Evolutionary conservation across 2,329 filamentous ascomycete species (phyloP).

Genomic region (Pseudocercospora cruenta): DNA sequence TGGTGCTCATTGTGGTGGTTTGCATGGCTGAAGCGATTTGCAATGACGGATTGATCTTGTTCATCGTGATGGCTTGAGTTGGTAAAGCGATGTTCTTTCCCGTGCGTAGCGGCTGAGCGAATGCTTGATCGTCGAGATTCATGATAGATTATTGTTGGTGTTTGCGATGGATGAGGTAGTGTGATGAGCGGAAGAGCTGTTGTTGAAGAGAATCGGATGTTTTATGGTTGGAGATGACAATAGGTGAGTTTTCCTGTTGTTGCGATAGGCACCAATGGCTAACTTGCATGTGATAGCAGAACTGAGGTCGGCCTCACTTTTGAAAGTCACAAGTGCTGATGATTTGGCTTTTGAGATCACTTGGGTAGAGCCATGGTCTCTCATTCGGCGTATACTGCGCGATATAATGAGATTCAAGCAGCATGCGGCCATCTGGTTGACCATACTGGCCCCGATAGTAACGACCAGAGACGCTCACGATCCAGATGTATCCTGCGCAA

Average conservation of each 20-base stretch:
- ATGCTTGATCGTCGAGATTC: neutral
- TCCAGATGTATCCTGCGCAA: too few relatives aligned
- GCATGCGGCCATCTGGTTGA: neutral
- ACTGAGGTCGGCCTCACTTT: neutral
- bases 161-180: neutral
- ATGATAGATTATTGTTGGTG: neutral
- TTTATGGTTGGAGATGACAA: neutral
- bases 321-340: neutral
- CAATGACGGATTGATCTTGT: neutral
- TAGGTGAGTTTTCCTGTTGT: neutral
- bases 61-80: neutral
- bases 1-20: neutral
- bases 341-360: neutral
- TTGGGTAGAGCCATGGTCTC: neutral
- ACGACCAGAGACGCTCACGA: too few relatives aligned
- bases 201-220: neutral
- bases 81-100: neutral
- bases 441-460: neutral
- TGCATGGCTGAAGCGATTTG: neutral
- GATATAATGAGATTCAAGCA: neutral
- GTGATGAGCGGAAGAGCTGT: neutral
- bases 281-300: neutral
- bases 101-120: neutral
- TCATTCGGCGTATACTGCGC: neutral
- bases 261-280: neutral